Conservation (phyloP, 2,329 filamentous ascomycete species). For the Bretziella fagacearum region DNA sequence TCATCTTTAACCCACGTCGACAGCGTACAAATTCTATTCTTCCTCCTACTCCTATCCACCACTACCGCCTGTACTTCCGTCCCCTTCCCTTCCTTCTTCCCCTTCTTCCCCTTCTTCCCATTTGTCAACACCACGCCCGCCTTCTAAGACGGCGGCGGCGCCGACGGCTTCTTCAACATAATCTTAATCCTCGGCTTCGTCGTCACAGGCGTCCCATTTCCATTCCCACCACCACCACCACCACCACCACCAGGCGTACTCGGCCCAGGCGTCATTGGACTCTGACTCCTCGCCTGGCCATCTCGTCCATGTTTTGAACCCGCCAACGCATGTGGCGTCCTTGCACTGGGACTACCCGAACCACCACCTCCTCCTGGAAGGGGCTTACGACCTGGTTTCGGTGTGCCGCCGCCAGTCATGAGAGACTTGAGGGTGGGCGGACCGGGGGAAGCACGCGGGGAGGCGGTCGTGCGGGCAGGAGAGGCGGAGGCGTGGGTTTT, state of each 20-base stretch:
- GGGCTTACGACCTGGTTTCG: slow-evolving; percentile 11
- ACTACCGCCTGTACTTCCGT: no score
- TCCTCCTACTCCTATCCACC: no score
- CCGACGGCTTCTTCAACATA: slow-evolving; percentile 14
- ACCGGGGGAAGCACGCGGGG: slow-evolving; percentile 5
- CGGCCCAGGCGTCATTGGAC: no score
- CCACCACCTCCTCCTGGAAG: neutral
- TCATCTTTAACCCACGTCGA: no score
- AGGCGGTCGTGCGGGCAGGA: neutral
- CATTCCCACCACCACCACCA: neutral
- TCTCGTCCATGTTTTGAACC: neutral
- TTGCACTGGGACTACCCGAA: neutral
- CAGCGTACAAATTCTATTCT: no score
- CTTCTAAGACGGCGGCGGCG: neutral
- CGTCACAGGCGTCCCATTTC: neutral
- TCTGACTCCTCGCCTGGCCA: neutral
- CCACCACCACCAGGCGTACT: neutral
- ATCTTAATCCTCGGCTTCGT: slow-evolving; percentile 13
- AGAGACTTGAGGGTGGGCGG: slow-evolving; percentile 11
- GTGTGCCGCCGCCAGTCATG: slow-evolving; percentile 10
- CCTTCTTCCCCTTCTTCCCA: neutral
- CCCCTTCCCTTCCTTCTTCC: no score
- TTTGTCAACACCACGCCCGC: neutral
- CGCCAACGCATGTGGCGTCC: neutral
- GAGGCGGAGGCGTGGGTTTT: slow-evolving; percentile 5